Evolutionary conservation across 495 filamentous ascomycete species (phyloP).

Genomic region (Podospora tetraspora): DNA sequence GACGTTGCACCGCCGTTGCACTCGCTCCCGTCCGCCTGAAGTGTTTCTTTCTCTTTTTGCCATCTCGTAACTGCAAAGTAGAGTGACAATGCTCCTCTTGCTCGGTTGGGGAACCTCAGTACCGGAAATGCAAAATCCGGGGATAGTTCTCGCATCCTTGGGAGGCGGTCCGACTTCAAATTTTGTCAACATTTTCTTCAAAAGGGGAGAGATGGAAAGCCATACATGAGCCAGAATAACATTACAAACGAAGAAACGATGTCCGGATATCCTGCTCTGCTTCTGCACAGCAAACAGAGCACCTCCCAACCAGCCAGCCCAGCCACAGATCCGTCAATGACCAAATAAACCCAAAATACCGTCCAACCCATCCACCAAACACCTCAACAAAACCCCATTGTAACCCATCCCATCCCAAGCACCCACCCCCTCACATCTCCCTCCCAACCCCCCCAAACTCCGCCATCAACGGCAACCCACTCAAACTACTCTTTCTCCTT

Average conservation of each 20-base stretch:
- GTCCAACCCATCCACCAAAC: background rate
- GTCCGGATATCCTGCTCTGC: background rate
- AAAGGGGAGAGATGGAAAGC: background rate
- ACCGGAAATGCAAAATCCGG: no score
- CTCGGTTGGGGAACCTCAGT: no score
- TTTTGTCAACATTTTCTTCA: background rate
- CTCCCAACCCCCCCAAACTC: background rate
- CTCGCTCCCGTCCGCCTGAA: no score
- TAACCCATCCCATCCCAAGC: background rate
- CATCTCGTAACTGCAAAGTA: no score
- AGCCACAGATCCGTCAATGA: no score
- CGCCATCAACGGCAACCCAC: background rate
- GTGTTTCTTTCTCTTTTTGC: no score
- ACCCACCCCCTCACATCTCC: background rate
- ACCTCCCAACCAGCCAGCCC: background rate
- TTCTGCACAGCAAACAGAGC: background rate
- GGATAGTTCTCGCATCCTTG: background rate
- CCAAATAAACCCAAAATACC: background rate
- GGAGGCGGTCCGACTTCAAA: background rate
- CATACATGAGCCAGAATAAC: background rate
- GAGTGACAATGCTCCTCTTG: no score
- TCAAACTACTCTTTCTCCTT: conserved; percentile 4
- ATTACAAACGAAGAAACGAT: background rate
- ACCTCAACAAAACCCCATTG: background rate
- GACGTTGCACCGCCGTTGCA: no score